Base-by-base conservation (phyloP, 2,329 filamentous ascomycete genomes). In the Pseudocercospora fuligena region DNA sequence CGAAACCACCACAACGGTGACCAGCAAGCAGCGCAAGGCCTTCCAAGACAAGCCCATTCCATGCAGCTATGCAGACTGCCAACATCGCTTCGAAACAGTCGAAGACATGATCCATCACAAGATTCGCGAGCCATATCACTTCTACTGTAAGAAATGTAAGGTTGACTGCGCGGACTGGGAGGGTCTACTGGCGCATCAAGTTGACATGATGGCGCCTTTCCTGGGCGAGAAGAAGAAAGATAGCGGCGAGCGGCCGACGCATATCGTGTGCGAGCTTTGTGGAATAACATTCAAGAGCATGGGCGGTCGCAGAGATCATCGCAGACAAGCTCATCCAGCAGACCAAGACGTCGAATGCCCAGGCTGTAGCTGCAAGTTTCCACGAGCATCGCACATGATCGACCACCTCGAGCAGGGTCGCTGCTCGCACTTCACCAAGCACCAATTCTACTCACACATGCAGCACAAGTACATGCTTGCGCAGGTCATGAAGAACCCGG, bases 251-350 rank as follows among this genome's bases (percentile, higher is more conserved):
- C 66, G 66, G 78, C 76, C 71, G 59, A 54, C 72, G 72, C 83
- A 86, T 67, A 83, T 85, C 54, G 82, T 82, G 60, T 89, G 87
- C 73, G 83, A 85, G 12, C 79, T 87, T 49, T 89, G 87, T 61
- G 85, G 83, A 12, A 74, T 81, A 8, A 86, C 88, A 49, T 88
- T 87, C 76, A 82, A 83, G 67, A 86, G 82, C 29, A 78, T 81
- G 2, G 80, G 80, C 23, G 87, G 86, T 1, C 79, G 85, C 11
- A 82, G 84, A 61, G 72, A 72, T 21, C 87, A 89, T 69, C 80
- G 87, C n/a, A 78, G 49, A 11, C 36, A 67, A 53, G 57, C 61
- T 51, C 86, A 88, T 69, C 82, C 77, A 9, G 74, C 82, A 6
- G 76, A 82, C 5, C 86, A 87, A 66, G 77, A 82, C 47, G 77